Evolutionary conservation across 352 stramenopile species (phyloP).

Genomic region (Pythium phragmitis): DNA sequence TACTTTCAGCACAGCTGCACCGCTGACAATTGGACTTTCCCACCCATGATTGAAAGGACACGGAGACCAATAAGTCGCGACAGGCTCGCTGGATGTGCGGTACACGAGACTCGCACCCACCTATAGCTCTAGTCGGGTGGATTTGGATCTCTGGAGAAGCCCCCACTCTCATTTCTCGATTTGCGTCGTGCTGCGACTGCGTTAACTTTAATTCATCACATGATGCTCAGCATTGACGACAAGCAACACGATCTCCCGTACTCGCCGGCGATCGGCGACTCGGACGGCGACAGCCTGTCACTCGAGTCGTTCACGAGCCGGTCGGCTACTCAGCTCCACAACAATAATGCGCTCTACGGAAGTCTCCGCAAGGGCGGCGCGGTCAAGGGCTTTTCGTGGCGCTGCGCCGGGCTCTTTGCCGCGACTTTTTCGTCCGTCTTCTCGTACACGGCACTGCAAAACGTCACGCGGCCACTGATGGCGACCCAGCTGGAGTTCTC

Average conservation of each 20-base stretch:
- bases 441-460: constrained; percentile 21
- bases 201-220: no score
- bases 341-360: constrained; percentile 31
- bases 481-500: constrained; percentile 25
- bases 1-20: no score
- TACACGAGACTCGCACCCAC: no score
- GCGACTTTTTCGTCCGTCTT: constrained; percentile 26
- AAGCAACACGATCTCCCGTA: no score
- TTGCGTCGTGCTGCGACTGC: no score
- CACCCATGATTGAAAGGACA: no score
- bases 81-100: no score
- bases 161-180: neutral
- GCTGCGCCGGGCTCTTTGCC: constrained; percentile 21
- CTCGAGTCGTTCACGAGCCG: constrained; percentile 1
- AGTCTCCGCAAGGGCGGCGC: constrained; percentile 30
- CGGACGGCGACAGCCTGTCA: neutral
- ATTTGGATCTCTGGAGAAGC: no score
- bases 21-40: no score
- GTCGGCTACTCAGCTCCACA: constrained; percentile 8
- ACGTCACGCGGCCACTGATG: constrained; percentile 21
- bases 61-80: no score
- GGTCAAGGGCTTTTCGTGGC: constrained; percentile 26
- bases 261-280: neutral
- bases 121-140: no score
- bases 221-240: no score